Evolutionary conservation across 2,329 filamentous ascomycete species (phyloP), one percentile per base, ranked within the genome.

Genomic region (Penicillium polonicum): DNA sequence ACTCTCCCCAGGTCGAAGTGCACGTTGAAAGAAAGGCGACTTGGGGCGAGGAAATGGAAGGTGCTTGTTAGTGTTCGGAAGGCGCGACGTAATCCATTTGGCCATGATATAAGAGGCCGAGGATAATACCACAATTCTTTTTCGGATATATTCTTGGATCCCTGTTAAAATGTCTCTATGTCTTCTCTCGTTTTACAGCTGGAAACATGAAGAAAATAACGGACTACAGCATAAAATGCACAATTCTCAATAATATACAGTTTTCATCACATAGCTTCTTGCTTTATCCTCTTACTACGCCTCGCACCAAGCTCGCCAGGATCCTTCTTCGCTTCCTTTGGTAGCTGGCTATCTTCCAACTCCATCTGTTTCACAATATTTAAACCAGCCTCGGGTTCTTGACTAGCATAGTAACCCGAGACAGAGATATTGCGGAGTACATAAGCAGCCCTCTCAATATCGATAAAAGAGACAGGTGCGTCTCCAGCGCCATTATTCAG

Each of bases 391-490:
- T 23, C 55, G 0, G 39, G 17, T 36, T 46, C n/a, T 48, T 27
- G 43, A 35, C 13, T 39, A 12, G 12, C 21, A 23, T 52, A 59
- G 9, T 57, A 64, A 2, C 63, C 70, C 3, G 72, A 73, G 2
- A 67, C 44, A 21, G 64, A 67, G 48, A 75, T 58, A 63, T 75
- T 66, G 17, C 69, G 67, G n/a, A 76, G 48, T 49, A 77, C 74
- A 60, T 71, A 75, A 7, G 72, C 74, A 36, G 70, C 72, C 45
- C 70, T 74, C 57, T 77, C 74, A 45, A 76, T 64, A 57, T 75
- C 70, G 10, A 57, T 39, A 54, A 68, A 65, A 2, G 70, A 71
- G 33, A 76, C 64, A 13, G 41, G 33, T 19, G 5, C 12, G 17
- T 49, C 52, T 7, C 36, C 54, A 15, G 54, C 57, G n/a, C 10